Conservation (phyloP, 2,329 filamentous ascomycete genomes). For the Ramularia collo-cygni region DNA sequence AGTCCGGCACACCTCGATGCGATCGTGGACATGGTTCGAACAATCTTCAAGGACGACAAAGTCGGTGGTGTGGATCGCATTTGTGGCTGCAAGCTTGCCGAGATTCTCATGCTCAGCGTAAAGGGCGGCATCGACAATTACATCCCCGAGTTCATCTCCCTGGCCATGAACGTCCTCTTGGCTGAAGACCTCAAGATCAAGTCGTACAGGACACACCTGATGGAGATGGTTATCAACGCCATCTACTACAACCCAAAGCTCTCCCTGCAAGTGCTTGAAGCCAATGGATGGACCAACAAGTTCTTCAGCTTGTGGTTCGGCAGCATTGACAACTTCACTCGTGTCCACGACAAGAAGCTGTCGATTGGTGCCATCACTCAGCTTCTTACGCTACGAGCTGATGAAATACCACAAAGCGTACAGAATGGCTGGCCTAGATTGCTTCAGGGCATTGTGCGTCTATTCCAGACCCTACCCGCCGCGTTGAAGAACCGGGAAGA, state of each 20-base stretch:
- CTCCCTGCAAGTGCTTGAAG: constrained; percentile 79
- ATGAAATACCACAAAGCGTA: constrained; percentile 84
- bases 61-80: constrained; percentile 91
- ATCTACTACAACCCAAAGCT: constrained; percentile 94
- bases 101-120: constrained; percentile 94
- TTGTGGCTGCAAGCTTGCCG: constrained; percentile 93
- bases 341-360: constrained; percentile 97
- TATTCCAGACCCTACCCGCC: constrained; percentile 85
- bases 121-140: constrained; percentile 82
- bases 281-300: constrained; percentile 91
- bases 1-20: constrained; percentile 83
- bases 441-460: constrained; percentile 76
- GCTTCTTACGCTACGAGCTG: constrained; percentile 69
- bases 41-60: constrained; percentile 89
- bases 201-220: constrained; percentile 88
- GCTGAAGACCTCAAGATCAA: constrained; percentile 77
- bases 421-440: constrained; percentile 92
- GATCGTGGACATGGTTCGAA: constrained; percentile 86
- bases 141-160: constrained; percentile 77
- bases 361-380: constrained; percentile 90
- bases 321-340: constrained; percentile 84
- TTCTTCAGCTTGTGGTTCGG: constrained; percentile 99
- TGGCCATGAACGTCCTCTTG: constrained; percentile 77
- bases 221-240: constrained; percentile 98
- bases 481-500: constrained; percentile 91